Percentiles rank a stretch among this genome's conserved stretches.
Evolutionary conservation across 2,329 filamentous ascomycete genomes (phyloP).

Genomic region (Aspergillus jensenii): DNA sequence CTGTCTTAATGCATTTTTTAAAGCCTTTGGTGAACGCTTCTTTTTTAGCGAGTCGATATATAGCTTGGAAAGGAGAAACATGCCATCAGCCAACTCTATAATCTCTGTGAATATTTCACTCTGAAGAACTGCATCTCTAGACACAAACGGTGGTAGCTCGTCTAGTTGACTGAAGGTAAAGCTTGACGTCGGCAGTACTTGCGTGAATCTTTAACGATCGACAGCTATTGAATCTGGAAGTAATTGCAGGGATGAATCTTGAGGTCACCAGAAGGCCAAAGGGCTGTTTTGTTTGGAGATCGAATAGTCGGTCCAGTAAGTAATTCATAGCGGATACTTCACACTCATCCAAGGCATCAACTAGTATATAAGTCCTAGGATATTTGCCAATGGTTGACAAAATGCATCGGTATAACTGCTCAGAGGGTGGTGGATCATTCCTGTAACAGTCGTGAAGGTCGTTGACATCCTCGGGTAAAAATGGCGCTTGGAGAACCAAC

Average conservation of each 20-base stretch:
- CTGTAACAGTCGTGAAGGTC: background rate
- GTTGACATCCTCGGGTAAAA: background rate
- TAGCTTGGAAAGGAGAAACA: slow-evolving; percentile 27
- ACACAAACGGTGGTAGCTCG: background rate
- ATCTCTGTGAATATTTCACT: background rate
- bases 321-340: background rate
- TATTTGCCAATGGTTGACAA: slow-evolving; percentile 15
- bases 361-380: background rate
- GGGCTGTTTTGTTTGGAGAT: background rate
- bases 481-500: background rate
- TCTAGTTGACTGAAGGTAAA: background rate
- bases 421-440: slow-evolving; percentile 14
- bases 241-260: background rate
- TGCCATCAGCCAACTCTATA: background rate
- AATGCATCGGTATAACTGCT: slow-evolving; percentile 9
- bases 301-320: background rate
- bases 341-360: slow-evolving; percentile 1
- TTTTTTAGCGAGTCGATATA: slow-evolving; percentile 17
- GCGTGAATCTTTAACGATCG: background rate
- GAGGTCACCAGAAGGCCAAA: background rate
- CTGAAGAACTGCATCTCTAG: background rate
- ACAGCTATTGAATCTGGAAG: background rate
- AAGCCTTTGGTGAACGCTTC: slow-evolving; percentile 22
- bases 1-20: slow-evolving; percentile 23
- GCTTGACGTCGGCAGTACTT: background rate